These are phyloP conservation scores for Diplogelasinospora grovesii DNA, from an alignment of 495 filamentous ascomycete genomes.

Conservation along the genomic window DNA sequence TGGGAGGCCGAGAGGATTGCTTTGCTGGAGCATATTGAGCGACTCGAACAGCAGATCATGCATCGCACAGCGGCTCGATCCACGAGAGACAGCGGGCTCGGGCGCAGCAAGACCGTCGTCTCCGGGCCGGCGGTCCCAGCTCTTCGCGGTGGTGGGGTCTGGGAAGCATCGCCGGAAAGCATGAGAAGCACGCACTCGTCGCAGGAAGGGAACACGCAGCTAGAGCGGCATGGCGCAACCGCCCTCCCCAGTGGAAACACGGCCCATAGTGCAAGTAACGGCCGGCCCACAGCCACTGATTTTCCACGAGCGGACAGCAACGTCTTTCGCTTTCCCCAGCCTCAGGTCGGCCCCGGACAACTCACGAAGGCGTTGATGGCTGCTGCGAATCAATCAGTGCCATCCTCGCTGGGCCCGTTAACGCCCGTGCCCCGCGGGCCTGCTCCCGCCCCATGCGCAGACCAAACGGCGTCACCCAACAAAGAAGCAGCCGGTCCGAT, in stretches of 20 bases:
- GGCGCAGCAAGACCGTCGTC: conserved; percentile 10
- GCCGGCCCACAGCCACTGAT: no score
- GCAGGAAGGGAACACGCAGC: conserved; percentile 14
- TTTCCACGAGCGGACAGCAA: no score
- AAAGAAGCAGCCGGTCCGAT: conserved; percentile 20
- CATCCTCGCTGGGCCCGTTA: no score
- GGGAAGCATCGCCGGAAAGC: conserved; percentile 18
- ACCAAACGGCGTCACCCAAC: conserved; percentile 14
- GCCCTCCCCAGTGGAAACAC: no score
- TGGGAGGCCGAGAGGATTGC: conserved; percentile 32
- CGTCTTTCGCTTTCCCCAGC: conserved; percentile 8
- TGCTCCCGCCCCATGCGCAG: conserved; percentile 10
- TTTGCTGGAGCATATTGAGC: conserved; percentile 20
- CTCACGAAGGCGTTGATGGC: neutral
- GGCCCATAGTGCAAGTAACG: no score
- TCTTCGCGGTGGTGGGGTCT: conserved; percentile 22
- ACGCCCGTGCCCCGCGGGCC: conserved; percentile 5
- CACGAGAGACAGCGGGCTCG: conserved; percentile 11
- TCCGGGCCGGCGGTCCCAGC: no score
- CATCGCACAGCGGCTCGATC: conserved; percentile 9
- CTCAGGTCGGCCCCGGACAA: conserved; percentile 1
- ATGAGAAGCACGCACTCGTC: conserved; percentile 22
- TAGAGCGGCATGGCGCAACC: no score
- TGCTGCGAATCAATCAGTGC: no score
- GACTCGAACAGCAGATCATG: conserved; percentile 27